A percentile compares a stretch with the other conserved stretches of the same genome.
Evolutionary conservation across 768 basidiomycete species (phyloP).

Genomic region (Suillus discolor): DNA sequence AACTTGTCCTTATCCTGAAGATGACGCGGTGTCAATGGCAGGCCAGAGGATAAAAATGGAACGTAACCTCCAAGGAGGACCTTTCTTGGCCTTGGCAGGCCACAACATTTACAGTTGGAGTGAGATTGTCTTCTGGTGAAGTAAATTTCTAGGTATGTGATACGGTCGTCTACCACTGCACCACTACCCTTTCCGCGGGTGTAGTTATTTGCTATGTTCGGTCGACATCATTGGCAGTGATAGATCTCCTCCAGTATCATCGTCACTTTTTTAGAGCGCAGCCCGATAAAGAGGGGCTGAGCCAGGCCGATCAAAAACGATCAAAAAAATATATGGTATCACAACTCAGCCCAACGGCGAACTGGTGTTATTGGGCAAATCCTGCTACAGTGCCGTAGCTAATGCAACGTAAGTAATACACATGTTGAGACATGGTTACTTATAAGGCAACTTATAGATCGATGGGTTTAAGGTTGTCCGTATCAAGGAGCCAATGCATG

Average conservation of each 20-base stretch:
- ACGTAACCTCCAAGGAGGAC: neutral
- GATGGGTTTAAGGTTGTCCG: neutral
- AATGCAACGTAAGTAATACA: neutral
- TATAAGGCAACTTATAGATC: neutral
- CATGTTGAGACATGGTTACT: neutral
- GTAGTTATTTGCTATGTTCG: neutral
- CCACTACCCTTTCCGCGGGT: neutral
- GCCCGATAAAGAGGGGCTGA: neutral
- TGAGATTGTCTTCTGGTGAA: neutral
- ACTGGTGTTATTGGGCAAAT: neutral
- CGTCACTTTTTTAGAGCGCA: neutral
- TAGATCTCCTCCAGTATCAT: neutral
- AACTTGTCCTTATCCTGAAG: neutral
- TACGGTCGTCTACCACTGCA: neutral
- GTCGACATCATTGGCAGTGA: neutral
- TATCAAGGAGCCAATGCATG: neutral
- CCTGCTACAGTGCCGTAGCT: neutral
- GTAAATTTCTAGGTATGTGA: neutral
- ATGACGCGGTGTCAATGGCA: neutral
- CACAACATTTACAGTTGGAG: neutral
- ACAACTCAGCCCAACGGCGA: neutral
- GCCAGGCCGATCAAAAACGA: neutral
- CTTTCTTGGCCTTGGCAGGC: neutral
- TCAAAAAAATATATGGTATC: neutral
- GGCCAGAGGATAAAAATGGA: neutral